Conservation (phyloP, 1,139 yeast genomes). For the Magnusiomyces tetraspermus region DNA sequence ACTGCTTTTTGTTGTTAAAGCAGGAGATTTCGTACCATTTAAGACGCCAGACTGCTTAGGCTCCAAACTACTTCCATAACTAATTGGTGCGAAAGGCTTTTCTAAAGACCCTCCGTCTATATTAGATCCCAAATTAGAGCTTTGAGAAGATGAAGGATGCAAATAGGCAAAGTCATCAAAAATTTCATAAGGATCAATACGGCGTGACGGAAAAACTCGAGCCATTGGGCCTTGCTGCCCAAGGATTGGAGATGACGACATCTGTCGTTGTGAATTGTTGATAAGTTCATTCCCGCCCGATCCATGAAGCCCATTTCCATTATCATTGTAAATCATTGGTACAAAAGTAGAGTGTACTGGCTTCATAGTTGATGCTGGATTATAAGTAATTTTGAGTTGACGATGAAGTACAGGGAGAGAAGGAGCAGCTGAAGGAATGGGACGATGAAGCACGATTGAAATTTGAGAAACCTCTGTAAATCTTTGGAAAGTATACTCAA, state of each 20-base stretch:
- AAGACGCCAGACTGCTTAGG: too few relatives aligned
- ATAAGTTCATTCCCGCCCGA: neutral
- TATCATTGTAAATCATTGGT: neutral
- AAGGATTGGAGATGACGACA: neutral
- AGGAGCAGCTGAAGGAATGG: conserved; percentile 32
- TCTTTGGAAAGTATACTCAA: conserved; percentile 21
- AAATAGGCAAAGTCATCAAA: conserved; percentile 71
- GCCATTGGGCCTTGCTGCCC: neutral
- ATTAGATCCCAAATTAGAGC: conserved; percentile 9
- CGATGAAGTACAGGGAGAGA: conserved; percentile 45
- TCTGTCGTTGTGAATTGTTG: neutral
- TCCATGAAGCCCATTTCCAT: neutral
- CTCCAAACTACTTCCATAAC: too few relatives aligned
- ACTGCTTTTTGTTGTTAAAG: too few relatives aligned
- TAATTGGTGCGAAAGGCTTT: neutral
- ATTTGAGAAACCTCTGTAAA: conserved; percentile 19
- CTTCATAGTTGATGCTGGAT: conserved; percentile 23
- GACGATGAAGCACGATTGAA: conserved; percentile 13
- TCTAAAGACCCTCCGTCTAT: neutral
- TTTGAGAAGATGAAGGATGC: conserved; percentile 25
- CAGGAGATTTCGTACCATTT: too few relatives aligned
- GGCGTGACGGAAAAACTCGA: conserved; percentile 16
- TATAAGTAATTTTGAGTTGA: conserved; percentile 38
- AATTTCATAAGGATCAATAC: conserved; percentile 53
- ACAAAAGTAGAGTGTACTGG: neutral